Percentiles rank a stretch among this genome's conserved stretches.
These are phyloP conservation scores for Tephrocybe sp. DNA, from an alignment of 768 basidiomycete species.

Conservation along the genomic window DNA sequence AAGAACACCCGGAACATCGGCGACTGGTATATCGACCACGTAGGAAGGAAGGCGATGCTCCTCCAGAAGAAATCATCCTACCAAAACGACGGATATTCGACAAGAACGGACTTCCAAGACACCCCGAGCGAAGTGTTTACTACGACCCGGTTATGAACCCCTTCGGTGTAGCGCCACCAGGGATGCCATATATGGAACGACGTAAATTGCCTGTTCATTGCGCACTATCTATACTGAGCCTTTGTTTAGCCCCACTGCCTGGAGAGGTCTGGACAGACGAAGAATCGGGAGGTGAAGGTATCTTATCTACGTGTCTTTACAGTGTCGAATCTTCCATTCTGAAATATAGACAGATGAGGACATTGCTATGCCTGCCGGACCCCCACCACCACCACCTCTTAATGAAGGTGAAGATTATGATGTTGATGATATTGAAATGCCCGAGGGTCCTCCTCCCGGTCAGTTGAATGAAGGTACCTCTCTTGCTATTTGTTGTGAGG, in stretches of 20 bases:
- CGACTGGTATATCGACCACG: constrained; percentile 74
- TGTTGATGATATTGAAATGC: constrained; percentile 83
- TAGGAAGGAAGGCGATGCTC: constrained; percentile 43
- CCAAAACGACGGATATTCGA: constrained; percentile 71
- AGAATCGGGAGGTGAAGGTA: constrained; percentile 49
- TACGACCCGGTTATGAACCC: constrained; percentile 95
- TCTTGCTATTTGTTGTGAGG: neutral
- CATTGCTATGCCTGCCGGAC: constrained; percentile 63
- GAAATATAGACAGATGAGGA: constrained; percentile 42
- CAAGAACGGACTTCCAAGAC: constrained; percentile 81
- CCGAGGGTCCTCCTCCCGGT: constrained; percentile 72
- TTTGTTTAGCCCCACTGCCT: constrained; percentile 49
- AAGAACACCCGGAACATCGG: constrained; percentile 91
- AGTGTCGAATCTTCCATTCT: neutral
- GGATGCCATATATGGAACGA: constrained; percentile 93
- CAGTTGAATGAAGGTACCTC: constrained; percentile 20
- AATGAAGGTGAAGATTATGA: constrained; percentile 56
- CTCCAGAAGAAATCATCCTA: constrained; percentile 36
- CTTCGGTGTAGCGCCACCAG: constrained; percentile 90
- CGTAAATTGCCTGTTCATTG: constrained; percentile 49
- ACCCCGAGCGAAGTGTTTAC: constrained; percentile 91
- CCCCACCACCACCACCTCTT: constrained; percentile 66
- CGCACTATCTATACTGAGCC: too few relatives aligned
- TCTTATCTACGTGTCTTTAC: neutral
- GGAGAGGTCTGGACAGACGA: constrained; percentile 67